Evolutionary conservation across 768 basidiomycete genomes (phyloP).

Genomic region (Lactifluus subvellereus): DNA sequence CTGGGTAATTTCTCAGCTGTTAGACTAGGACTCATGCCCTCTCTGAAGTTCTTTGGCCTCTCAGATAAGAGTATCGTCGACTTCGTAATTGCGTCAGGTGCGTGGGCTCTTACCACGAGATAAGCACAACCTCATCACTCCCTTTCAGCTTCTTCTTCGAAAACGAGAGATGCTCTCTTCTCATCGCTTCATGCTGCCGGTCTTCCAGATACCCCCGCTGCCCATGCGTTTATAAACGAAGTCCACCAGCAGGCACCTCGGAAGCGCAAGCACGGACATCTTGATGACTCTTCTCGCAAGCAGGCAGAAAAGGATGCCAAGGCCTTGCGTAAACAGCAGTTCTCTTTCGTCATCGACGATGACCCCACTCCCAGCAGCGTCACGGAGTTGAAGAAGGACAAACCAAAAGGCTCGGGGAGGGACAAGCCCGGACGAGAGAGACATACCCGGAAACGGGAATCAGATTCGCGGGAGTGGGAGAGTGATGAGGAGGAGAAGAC

Average conservation of each 20-base stretch:
- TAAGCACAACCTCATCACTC: conserved; percentile 9
- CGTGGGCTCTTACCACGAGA: conserved; percentile 24
- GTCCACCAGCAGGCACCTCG: conserved; percentile 75
- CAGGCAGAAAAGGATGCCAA: conserved; percentile 75
- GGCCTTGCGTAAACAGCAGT: conserved; percentile 63
- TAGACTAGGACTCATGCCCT: not conserved
- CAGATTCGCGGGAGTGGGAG: conserved; percentile 81
- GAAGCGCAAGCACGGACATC: conserved; percentile 64
- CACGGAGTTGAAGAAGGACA: conserved; percentile 32
- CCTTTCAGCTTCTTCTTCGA: conserved; percentile 66
- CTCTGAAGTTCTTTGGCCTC: conserved; percentile 66
- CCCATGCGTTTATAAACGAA: conserved; percentile 73
- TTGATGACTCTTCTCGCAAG: conserved; percentile 43
- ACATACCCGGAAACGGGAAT: conserved; percentile 73
- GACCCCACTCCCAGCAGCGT: conserved; percentile 43
- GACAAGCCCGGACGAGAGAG: conserved; percentile 54
- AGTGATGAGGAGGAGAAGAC: conserved; percentile 82
- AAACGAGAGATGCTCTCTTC: conserved; percentile 75
- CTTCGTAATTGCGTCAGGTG: conserved; percentile 83
- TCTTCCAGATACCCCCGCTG: conserved; percentile 72
- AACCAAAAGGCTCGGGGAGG: conserved; percentile 33
- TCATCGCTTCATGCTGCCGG: conserved; percentile 68
- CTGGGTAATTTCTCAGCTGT: conserved; percentile 4
- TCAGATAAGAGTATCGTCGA: conserved; percentile 81
- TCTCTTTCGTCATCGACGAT: conserved; percentile 80